These are phyloP conservation scores for Oryza meridionalis DNA, from an alignment of 176 grass and related monocot species.

Conservation along the genomic window DNA sequence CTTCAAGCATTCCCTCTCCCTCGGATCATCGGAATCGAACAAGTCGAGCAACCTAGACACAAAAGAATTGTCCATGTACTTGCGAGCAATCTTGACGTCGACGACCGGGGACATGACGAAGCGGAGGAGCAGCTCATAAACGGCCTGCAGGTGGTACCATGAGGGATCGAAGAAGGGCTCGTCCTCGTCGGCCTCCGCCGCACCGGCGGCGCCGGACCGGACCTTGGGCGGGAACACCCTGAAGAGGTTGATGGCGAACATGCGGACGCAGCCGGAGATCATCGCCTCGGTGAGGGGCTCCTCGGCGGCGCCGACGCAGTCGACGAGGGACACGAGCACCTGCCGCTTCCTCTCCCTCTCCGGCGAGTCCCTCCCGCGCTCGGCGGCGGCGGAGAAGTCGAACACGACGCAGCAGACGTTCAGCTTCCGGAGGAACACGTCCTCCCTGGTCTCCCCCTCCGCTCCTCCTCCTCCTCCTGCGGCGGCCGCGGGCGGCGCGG, in stretches of 20 bases:
- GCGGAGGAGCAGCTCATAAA: constrained; percentile 85
- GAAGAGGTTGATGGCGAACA: constrained; percentile 96
- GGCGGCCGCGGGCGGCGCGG: neutral
- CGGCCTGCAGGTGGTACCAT: constrained; percentile 90
- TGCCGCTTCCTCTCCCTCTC: constrained; percentile 85
- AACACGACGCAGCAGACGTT: constrained; percentile 80
- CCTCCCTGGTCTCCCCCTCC: constrained; percentile 59
- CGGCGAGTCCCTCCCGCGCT: constrained; percentile 65
- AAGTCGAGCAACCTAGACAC: constrained; percentile 80
- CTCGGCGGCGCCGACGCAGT: constrained; percentile 59
- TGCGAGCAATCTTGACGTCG: constrained; percentile 84
- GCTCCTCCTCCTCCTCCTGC: constrained; percentile 3
- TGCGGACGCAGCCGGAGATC: constrained; percentile 69
- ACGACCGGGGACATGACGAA: constrained; percentile 73
- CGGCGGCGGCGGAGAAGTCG: constrained; percentile 60
- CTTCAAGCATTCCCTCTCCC: constrained; percentile 89
- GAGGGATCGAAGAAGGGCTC: constrained; percentile 89
- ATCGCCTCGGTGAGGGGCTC: constrained; percentile 80
- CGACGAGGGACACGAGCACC: constrained; percentile 71
- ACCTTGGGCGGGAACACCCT: constrained; percentile 85
- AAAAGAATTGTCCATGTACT: constrained; percentile 82
- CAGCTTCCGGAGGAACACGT: constrained; percentile 83
- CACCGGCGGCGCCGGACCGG: constrained; percentile 35
- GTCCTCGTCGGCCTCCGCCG: constrained; percentile 65
- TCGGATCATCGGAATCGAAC: constrained; percentile 92